Evolutionary conservation across 257 asterid species (phyloP).

Genomic region (Osmanthus fragrans): DNA sequence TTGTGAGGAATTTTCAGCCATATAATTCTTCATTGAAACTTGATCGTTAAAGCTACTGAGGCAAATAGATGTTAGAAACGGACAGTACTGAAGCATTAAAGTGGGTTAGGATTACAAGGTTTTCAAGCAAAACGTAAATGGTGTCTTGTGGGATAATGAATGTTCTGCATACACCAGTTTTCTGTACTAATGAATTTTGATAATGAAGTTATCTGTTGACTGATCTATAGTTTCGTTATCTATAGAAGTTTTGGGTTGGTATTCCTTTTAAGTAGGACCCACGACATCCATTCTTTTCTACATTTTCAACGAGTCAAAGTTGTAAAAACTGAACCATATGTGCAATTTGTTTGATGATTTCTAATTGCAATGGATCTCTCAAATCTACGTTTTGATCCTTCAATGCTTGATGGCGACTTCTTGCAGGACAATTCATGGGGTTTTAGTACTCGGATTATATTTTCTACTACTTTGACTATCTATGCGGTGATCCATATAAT

Average conservation of each 20-base stretch:
- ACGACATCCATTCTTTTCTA: not conserved
- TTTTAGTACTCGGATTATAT: not conserved
- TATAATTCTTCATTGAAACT: constrained; percentile 7
- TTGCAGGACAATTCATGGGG: not conserved
- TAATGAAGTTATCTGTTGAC: not conserved
- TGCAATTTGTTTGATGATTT: not conserved
- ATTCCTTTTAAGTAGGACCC: too few species aligned
- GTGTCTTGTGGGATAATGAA: not conserved
- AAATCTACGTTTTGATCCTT: not conserved
- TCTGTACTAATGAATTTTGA: not conserved
- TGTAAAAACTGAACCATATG: not conserved
- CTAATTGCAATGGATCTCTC: not conserved
- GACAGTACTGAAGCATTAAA: not conserved
- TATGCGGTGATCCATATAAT: too few species aligned
- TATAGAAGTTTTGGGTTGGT: too few species aligned
- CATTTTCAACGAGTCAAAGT: not conserved
- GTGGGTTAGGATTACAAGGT: not conserved
- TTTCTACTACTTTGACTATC: not conserved
- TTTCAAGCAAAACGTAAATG: constrained; percentile 3
- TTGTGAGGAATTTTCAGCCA: constrained; percentile 1
- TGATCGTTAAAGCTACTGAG: not conserved
- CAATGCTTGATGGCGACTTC: not conserved
- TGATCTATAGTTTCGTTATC: not conserved
- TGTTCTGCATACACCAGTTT: not conserved
- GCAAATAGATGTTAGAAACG: not conserved